Conservation (phyloP, 805 yeast genomes). For the Priceomyces haplophilus region DNA sequence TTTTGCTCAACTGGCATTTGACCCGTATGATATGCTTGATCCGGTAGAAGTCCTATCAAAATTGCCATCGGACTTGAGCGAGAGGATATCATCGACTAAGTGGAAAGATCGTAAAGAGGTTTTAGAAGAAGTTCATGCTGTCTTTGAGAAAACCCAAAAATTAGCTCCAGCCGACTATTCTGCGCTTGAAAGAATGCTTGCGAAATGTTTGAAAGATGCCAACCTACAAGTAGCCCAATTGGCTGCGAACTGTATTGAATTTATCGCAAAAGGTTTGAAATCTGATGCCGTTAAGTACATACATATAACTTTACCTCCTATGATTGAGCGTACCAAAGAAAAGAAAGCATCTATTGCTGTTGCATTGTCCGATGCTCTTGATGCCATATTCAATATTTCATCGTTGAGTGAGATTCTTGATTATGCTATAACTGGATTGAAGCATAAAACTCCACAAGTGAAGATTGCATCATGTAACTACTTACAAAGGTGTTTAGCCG, state of each 20-base stretch:
- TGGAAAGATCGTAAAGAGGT: conserved; percentile 95
- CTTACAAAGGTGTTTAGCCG: conserved; percentile 59
- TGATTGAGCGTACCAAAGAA: conserved; percentile 83
- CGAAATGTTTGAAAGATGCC: conserved; percentile 81
- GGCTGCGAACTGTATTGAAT: conserved; percentile 65
- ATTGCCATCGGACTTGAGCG: conserved; percentile 60
- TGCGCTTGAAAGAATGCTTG: conserved; percentile 57
- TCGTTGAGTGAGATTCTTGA: conserved; percentile 57
- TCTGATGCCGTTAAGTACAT: conserved; percentile 54
- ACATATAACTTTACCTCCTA: conserved; percentile 50
- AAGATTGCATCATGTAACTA: conserved; percentile 67
- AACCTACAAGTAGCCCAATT: conserved; percentile 81
- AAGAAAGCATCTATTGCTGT: conserved; percentile 76
- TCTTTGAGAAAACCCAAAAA: conserved; percentile 52
- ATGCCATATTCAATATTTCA: conserved; percentile 54
- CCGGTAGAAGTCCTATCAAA: conserved; percentile 65
- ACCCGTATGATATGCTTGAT: conserved; percentile 68
- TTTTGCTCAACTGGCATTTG: conserved; percentile 29
- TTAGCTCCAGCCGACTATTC: conserved; percentile 61
- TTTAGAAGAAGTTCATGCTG: conserved; percentile 57
- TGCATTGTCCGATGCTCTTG: conserved; percentile 64
- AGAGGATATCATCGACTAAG: conserved; percentile 55
- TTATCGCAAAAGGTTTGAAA: conserved; percentile 65
- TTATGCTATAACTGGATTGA: conserved; percentile 55
- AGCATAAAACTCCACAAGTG: conserved; percentile 80